Evolutionary conservation across 805 yeast genomes (phyloP), one percentile per base, ranked within the genome.

Genomic region (Kazachstania africana): DNA sequence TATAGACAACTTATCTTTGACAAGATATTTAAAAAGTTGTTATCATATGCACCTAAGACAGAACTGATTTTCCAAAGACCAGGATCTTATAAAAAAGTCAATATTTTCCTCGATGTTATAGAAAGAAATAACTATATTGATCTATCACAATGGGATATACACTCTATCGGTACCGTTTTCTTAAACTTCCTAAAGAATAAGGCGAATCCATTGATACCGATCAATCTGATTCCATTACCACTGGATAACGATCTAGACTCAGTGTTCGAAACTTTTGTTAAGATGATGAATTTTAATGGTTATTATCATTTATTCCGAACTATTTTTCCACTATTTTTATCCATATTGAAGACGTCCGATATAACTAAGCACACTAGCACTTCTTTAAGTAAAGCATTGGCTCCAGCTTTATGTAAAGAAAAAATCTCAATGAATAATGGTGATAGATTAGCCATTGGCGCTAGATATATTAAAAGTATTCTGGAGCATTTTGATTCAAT

Each of bases 71-170:
- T 73, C 39, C 72, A 71, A 38, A 65, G 60, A 39, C 78, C 78
- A 1, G 80, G 79, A 1, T 66, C 71, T 30, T 66, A 64, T 35
- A 52, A 47, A 58, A 60, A 53, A 38, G 47, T 61, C 5, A 46
- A 63, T 30, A 62, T 73, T 14, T 49, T 72, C 27, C 55, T 59
- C 31, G 65, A 60, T 37, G 66, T 76, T 24, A 66, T 72, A 16
- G 65, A 62, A 21, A 56, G 78, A 37, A 70, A 71, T 45, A 75
- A 73, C 46, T 58, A 70, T 29, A 55, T 71, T 25, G 75, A 75
- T 62, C 59, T 74, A 26, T 72, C 75, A 28, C 79, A 74, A 50
- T 72, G 79, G 78, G 75, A 73, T 50, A 56, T 75, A 20, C 62
- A 61, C 34, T 55, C 60, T 5, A 47, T 65, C 33, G 66, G 65